These are phyloP conservation scores for Coemansia nantahalensis DNA, from an alignment of 192 early-diverging fungal species.

Conservation along the genomic window DNA sequence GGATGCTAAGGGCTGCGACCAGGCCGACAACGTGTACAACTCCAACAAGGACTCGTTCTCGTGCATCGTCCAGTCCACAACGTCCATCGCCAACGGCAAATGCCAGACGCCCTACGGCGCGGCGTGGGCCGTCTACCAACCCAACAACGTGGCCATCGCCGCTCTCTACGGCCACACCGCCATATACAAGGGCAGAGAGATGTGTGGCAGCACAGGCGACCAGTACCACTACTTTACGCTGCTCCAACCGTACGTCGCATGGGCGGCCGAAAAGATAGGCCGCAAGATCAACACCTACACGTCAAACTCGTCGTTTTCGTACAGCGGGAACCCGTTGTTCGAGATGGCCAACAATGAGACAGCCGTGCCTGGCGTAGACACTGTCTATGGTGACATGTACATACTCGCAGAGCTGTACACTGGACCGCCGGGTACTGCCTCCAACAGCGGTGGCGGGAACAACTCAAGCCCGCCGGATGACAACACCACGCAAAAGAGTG, in stretches of 20 bases:
- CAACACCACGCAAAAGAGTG: background rate
- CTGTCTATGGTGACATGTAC: constrained; percentile 36
- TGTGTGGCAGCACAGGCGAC: constrained; percentile 29
- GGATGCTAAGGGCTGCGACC: constrained; percentile 14
- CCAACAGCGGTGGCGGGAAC: background rate
- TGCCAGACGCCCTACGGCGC: constrained; percentile 40
- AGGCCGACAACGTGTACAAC: constrained; percentile 36
- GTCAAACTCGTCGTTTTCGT: constrained; percentile 15
- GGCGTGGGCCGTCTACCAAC: constrained; percentile 35
- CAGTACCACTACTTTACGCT: constrained; percentile 42
- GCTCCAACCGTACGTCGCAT: constrained; percentile 35
- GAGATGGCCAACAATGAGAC: constrained; percentile 15
- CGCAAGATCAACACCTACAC: constrained; percentile 19
- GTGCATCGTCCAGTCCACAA: constrained; percentile 21
- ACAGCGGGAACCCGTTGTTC: constrained; percentile 12
- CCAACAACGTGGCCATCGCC: constrained; percentile 30
- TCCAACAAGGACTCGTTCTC: constrained; percentile 29
- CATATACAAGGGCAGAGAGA: constrained; percentile 15
- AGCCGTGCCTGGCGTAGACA: constrained; percentile 18
- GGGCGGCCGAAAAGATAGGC: constrained; percentile 27
- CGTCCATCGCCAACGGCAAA: constrained; percentile 26
- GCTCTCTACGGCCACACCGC: constrained; percentile 41
- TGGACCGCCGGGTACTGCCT: background rate
- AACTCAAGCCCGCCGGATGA: no score
- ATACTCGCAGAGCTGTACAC: constrained; percentile 23